Evolutionary conservation across 805 yeast species (phyloP), one percentile per base, ranked within the genome.

Genomic region (Saccharomycopsis fermentans): DNA sequence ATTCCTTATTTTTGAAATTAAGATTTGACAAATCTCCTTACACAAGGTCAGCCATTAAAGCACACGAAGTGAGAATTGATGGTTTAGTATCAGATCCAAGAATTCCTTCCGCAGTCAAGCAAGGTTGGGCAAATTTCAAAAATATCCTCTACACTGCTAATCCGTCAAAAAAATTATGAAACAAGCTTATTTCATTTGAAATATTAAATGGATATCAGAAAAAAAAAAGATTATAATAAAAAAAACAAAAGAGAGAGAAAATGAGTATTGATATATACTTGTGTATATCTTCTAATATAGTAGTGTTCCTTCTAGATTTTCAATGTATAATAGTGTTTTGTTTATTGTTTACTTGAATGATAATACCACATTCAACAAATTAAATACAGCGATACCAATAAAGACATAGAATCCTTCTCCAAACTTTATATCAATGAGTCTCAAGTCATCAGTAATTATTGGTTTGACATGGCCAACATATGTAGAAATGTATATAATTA

Each of bases 1-100:
- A 82, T 68, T 68, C 80, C 12, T 59, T 81, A 12, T 91, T 91
- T 73, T 76, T 90, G 71, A 87, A 87, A 71, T 70, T 86, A 59
- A 81, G 96, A 71, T 87, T 77, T 68, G 95, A 89, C 68, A 83
- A 82, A 64, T 86, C 94, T 2, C 74, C 81, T 34, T 83, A 82
- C 73, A 85, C 90, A 58, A 84, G 88, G 71, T 74, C 79, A 62
- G 83, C 82, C 35, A 75, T 89, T 68, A 82, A 86, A 73, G 74
- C 77, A 56, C 74, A 85, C 74, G 95, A 87, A 70, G 83, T 86
- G 54, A 76, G 84, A 64, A 64, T 80, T 55, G 87, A 85, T 68
- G 82, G 84, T 19, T 59, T 82, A 17, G 72, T 82, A 48, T 68
- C 76, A 47, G 79, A 81, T 58, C 80, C 84, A 50, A 65, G 73